Evolutionary conservation across 176 grass and related monocot species (phyloP), one percentile per base, ranked within the genome.

Genomic region (Carex littledalei): DNA sequence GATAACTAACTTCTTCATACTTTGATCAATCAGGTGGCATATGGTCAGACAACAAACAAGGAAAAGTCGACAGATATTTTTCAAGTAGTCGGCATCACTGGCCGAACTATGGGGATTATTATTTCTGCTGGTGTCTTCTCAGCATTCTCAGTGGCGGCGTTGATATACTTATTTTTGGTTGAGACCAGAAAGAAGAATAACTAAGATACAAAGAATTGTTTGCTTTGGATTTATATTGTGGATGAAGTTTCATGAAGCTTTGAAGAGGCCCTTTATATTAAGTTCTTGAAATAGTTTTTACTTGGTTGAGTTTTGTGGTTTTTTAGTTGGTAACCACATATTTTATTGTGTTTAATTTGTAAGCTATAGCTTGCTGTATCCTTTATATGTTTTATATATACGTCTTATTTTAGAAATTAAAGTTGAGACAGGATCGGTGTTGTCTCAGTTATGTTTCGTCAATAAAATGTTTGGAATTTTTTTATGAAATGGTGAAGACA

Each of bases 51-150:
- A 6, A 64, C 60, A 8, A 20, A 87, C 55, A 83, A 49, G 63
- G 21, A 32, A 10, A 90, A 90, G 71, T 32, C 34, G 6, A 4
- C 9, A 57, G 80, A 75, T 53, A 31, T 85, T 22, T 96, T 99
- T 65, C 47, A 90, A 18, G 35, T 99, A 1, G 88, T 77, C 2
- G 89, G 91, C 15, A 92, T 96, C 81, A 94, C 81, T 10, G 97
- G 97, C 16, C 86, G 89, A 65, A 86, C 91, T 78, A 5, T 87
- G 0, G 84, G 89, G 6, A 54, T 99, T 58, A 89, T 94, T 67
- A 64, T 94, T 45, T 91, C 97, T 24, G 97, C 97, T 1, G 87
- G 78, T 9, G 93, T 92, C 66, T 99, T 99, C 97, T 99, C 97
- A 0, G 84, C 93, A 6, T 92, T 99, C 89, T 94, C 97, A 8